Conservation (phyloP, 306 rosid species). For the Sechiopsis laciniata region DNA sequence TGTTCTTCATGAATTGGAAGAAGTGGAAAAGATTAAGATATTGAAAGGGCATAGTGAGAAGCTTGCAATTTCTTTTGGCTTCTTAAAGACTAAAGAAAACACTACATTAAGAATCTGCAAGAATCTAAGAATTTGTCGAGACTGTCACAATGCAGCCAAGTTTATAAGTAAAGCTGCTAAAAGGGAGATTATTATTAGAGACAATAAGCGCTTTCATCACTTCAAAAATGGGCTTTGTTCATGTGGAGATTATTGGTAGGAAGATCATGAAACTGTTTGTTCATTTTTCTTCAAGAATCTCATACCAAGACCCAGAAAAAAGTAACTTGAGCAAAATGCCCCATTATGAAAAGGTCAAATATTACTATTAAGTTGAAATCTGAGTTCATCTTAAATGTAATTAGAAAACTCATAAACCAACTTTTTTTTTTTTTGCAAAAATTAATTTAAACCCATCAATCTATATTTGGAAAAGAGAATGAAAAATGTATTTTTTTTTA, state of each 20-base stretch:
- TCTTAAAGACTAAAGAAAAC: conserved; percentile 49
- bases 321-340: not conserved
- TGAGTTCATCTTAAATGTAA: not conserved
- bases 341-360: not conserved
- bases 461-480: conserved; percentile 3
- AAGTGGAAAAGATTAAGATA: conserved; percentile 55
- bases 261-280: not conserved
- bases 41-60: conserved; percentile 70
- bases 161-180: conserved; percentile 50
- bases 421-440: not conserved
- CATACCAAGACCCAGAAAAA: not conserved
- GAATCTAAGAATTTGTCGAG: conserved; percentile 70
- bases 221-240: conserved; percentile 64
- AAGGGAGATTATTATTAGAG: conserved; percentile 67
- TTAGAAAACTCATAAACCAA: not conserved
- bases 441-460: not conserved
- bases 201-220: conserved; percentile 78
- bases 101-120: conserved; percentile 57
- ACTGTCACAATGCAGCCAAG: conserved; percentile 78
- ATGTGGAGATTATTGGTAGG: conserved; percentile 79
- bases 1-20: conserved; percentile 71
- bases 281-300: not conserved
- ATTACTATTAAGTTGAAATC: not conserved
- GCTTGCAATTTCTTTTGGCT: conserved; percentile 70
- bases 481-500: not conserved